Base-by-base conservation (phyloP, 1,284 basidiomycete species). In the Ceratobasidium sp. region DNA sequence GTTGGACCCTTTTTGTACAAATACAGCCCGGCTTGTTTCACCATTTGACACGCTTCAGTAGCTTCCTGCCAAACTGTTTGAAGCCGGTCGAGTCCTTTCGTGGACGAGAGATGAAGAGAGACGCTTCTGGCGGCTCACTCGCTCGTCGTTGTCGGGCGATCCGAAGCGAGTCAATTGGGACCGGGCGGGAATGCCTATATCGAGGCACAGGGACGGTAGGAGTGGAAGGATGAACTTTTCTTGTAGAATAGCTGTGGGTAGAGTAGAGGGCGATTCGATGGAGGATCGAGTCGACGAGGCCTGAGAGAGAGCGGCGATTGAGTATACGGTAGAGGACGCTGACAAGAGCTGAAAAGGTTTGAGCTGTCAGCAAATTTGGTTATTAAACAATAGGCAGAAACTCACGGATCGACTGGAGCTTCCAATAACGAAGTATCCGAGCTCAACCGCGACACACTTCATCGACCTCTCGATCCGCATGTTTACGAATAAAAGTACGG, bases 81-180 rank as follows among this genome's bases (percentile, higher is more conserved):
- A 71, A 32, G 9, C 69, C 55, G 9, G 21, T 30, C 45, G 48
- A 41, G 16, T 59, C 57, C 18, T 50, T 50, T 45, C 52, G 45
- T 34, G 57, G 16, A 21, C 69, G 43, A 34, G 55, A 59, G 16
- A 46, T 52, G 28, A 60, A 59, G 9, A 45, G 16, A 18, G 28
- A 55, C 9, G 14, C 30, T 26, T 46, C 43, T 55, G 26, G 21
- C 34, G 45, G 16, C 28, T 71, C 69, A 32, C 57, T 71, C 46
- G 55, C 57, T 14, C 45, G 23, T 16, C 57, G 57, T 9, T 28
- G 28, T 10, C 69, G 69, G 23, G 57, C 28, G 28, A 71, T 52
- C 23, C 21, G 18, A n/a, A 71, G 32, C n/a, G 69, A 71, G 45
- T 71, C 69, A 1, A 59, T 45, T 12, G 69, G 57, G n/a, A n/a